Percentiles rank a stretch among this genome's conserved stretches.
phyloP scores from a whole-genome alignment of 352 stramenopile genomes.

The Pythium pectinolyticum region DNA sequence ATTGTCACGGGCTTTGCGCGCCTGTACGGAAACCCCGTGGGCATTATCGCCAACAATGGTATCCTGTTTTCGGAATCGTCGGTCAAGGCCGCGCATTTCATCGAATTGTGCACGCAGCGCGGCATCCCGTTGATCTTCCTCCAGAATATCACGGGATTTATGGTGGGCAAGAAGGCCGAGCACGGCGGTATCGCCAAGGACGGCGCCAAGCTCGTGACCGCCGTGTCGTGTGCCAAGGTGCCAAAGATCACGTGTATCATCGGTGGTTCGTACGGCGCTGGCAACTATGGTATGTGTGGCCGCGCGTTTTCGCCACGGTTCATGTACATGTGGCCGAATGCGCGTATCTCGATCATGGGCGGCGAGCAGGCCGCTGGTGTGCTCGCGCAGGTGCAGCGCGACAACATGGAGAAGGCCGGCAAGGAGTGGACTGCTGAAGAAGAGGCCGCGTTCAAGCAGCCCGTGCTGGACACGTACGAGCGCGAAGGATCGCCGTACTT shows the following conservation, averaged over 20 bases:
- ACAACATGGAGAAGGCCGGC: slow-evolving; percentile 79
- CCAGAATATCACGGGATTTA: slow-evolving; percentile 99
- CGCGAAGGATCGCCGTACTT: slow-evolving; percentile 94
- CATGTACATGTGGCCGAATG: slow-evolving; percentile 98
- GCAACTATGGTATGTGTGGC: slow-evolving; percentile 98
- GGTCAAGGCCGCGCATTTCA: slow-evolving; percentile 97
- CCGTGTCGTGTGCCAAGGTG: slow-evolving; percentile 93
- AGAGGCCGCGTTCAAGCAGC: slow-evolving; percentile 94
- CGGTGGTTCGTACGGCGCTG: slow-evolving; percentile 95
- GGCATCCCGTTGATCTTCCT: slow-evolving; percentile 97
- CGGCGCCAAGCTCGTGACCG: slow-evolving; percentile 95
- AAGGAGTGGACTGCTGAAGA: slow-evolving; percentile 72
- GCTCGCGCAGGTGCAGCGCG: slow-evolving; percentile 93
- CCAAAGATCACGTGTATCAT: slow-evolving; percentile 98
- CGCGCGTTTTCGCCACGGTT: slow-evolving; percentile 95
- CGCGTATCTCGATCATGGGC: slow-evolving; percentile 96
- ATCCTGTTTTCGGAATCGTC: slow-evolving; percentile 94
- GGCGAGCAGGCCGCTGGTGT: slow-evolving; percentile 96
- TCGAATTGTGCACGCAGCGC: slow-evolving; percentile 96
- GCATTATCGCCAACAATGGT: slow-evolving; percentile 98
- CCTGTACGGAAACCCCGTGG: slow-evolving; percentile 94
- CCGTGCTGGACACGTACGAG: slow-evolving; percentile 96
- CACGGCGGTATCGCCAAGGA: slow-evolving; percentile 97
- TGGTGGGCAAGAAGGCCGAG: slow-evolving; percentile 97
- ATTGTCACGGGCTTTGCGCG: slow-evolving; percentile 97